Evolutionary conservation across 371 early-diverging fungal genomes (phyloP).

Genomic region (Mucor ambiguus): DNA sequence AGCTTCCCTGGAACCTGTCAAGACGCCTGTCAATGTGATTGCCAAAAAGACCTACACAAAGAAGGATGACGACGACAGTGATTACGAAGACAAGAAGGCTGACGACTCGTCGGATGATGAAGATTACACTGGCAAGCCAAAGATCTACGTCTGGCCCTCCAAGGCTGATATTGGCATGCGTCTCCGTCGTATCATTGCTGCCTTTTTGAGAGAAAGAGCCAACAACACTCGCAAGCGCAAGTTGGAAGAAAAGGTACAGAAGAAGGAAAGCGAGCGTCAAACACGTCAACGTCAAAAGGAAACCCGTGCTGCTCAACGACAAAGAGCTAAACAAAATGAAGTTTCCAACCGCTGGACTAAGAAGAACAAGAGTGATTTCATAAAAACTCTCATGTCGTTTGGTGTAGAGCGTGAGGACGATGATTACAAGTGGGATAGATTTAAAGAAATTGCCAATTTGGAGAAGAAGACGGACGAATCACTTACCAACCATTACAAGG

Average conservation of each 20-base stretch:
- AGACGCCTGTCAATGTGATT: background rate
- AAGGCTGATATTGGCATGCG: slow-evolving; percentile 75
- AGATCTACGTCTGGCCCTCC: slow-evolving; percentile 59
- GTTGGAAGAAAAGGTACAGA: slow-evolving; percentile 48
- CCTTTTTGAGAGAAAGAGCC: slow-evolving; percentile 61
- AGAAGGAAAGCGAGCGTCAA: slow-evolving; percentile 39
- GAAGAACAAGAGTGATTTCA: slow-evolving; percentile 71
- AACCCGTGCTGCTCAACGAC: slow-evolving; percentile 47
- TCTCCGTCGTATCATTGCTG: slow-evolving; percentile 67
- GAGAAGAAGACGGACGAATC: slow-evolving; percentile 73
- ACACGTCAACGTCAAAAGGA: slow-evolving; percentile 53
- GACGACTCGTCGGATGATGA: slow-evolving; percentile 15
- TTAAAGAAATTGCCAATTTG: slow-evolving; percentile 72
- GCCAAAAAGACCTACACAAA: slow-evolving; percentile 6
- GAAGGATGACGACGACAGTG: slow-evolving; percentile 21
- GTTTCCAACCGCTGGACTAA: slow-evolving; percentile 67
- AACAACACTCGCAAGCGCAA: slow-evolving; percentile 44
- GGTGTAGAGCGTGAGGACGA: slow-evolving; percentile 60
- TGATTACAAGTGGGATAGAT: slow-evolving; percentile 64
- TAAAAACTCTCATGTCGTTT: slow-evolving; percentile 69
- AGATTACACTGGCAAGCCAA: slow-evolving; percentile 33
- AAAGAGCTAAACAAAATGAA: slow-evolving; percentile 46
- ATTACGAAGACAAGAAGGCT: slow-evolving; percentile 21
- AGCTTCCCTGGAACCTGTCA: slow-evolving; percentile 6
- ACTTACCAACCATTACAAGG: slow-evolving; percentile 62